phyloP scores from a whole-genome alignment of 2,329 filamentous ascomycete genomes.

The Akanthomyces uredinophilus region DNA sequence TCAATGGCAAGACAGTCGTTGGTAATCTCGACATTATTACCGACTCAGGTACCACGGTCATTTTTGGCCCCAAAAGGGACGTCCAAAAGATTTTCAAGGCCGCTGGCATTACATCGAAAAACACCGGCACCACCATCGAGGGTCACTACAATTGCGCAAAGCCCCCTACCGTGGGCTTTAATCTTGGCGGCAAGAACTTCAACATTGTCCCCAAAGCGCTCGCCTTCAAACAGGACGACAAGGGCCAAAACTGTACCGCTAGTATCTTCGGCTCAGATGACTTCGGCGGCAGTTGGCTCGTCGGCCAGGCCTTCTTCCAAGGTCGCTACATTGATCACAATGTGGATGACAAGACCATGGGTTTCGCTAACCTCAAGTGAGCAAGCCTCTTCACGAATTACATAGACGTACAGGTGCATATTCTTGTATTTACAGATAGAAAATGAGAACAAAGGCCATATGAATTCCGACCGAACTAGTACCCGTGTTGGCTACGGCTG shows the following conservation, averaged over 20 bases:
- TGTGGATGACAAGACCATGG: constrained; percentile 14
- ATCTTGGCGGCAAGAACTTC: constrained; percentile 17
- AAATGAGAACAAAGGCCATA: neutral
- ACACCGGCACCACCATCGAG: constrained; percentile 13
- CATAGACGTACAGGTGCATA: neutral
- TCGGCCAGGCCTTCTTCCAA: constrained; percentile 22
- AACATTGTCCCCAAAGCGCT: constrained; percentile 18
- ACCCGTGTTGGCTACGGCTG: neutral
- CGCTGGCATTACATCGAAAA: constrained; percentile 16
- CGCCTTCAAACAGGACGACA: constrained; percentile 16
- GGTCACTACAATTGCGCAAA: constrained; percentile 18
- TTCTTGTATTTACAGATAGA: neutral
- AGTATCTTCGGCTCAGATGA: constrained; percentile 16
- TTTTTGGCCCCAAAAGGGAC: constrained; percentile 17
- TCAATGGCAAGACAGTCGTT: constrained; percentile 12
- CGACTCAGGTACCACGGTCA: constrained; percentile 19
- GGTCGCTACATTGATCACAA: constrained; percentile 21
- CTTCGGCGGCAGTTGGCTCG: constrained; percentile 18
- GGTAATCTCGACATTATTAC: constrained; percentile 12
- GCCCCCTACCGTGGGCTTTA: constrained; percentile 18
- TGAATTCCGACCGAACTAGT: neutral
- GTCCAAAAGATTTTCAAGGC: constrained; percentile 16
- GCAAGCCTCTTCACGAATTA: neutral
- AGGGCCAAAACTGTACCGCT: constrained; percentile 17
- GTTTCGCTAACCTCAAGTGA: constrained; percentile 19